Evolutionary conservation across 305 asterid species (phyloP), one percentile per base, ranked within the genome.

Genomic region (Fraxinus sp.): DNA sequence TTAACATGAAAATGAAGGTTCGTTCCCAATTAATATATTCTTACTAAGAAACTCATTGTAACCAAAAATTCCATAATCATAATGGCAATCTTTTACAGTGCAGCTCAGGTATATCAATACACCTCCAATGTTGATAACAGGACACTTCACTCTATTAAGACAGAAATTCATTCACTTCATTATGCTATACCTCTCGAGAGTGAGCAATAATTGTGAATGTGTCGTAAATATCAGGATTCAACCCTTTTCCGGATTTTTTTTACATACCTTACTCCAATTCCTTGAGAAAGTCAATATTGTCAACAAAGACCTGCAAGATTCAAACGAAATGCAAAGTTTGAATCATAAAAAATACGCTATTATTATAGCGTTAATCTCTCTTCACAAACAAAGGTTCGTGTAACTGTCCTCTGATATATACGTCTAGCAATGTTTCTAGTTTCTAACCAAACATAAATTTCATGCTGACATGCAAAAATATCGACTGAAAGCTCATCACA

Each of bases 231-330:
- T 66, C 33, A 22, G 35, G n/a, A 49, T 26, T 66, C 36, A 10
- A 10, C 74, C 74, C 18, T 11, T 24, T 66, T 22, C 35, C 5
- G 1, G 18, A 26, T 26, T 26, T 77, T 26, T 77, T 55, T 78
- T 64, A 74, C 70, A 55, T 81, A 68, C 59, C 85, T 84, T 81
- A 90, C 83, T 92, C 96, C 88, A 92, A 84, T 85, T 92, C 96
- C 91, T 92, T 91, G 80, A 86, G 86, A 82, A 92, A 91, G 86
- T 92, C 96, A 16, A 91, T 74, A 80, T 91, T 92, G 87, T 92
- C 96, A 57, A 92, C 96, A 76, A 92, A 92, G 52, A 92, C 96
- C 96, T 92, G 90, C 90, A 86, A 81, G 68, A 24, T 57, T 75
- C 20, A 8, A 41, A 32, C 43, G 36, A 66, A 26, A 66, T 49